Percentiles rank a stretch among this genome's conserved stretches.
Conservation (phyloP, 768 basidiomycete species). For the Tricholoma flavovirens region DNA sequence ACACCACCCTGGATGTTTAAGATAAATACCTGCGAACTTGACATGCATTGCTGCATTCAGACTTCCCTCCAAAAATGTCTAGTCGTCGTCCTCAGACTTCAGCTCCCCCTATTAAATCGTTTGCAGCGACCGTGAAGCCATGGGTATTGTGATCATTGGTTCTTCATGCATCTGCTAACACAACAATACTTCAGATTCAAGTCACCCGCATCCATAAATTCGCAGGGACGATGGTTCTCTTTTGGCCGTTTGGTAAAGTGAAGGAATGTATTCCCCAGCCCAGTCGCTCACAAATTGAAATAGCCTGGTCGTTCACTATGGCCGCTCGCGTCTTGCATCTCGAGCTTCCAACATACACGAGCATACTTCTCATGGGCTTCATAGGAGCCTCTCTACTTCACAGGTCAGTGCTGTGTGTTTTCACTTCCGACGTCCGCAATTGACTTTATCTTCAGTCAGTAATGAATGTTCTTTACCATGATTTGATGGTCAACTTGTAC, state of each 20-base stretch:
- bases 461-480: background rate
- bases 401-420: slow-evolving; percentile 7
- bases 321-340: slow-evolving; percentile 12
- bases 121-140: slow-evolving; percentile 10
- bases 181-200: background rate
- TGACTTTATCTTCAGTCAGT: slow-evolving; percentile 9
- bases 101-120: slow-evolving; percentile 5
- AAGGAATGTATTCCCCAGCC: background rate
- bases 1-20: background rate
- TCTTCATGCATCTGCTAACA: background rate
- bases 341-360: slow-evolving; percentile 5
- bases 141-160: slow-evolving; percentile 3
- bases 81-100: slow-evolving; percentile 5
- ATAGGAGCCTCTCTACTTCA: slow-evolving; percentile 13
- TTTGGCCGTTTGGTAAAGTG: slow-evolving; percentile 16
- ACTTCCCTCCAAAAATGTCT: slow-evolving; percentile 1
- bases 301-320: slow-evolving; percentile 17
- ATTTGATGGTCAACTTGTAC: background rate
- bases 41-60: background rate
- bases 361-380: slow-evolving; percentile 10
- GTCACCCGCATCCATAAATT: slow-evolving; percentile 16
- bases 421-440: background rate
- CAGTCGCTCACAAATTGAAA: background rate
- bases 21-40: background rate
- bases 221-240: slow-evolving; percentile 16